Conservation (phyloP, 2,329 filamentous ascomycete genomes). For the Fusarium sp. region DNA sequence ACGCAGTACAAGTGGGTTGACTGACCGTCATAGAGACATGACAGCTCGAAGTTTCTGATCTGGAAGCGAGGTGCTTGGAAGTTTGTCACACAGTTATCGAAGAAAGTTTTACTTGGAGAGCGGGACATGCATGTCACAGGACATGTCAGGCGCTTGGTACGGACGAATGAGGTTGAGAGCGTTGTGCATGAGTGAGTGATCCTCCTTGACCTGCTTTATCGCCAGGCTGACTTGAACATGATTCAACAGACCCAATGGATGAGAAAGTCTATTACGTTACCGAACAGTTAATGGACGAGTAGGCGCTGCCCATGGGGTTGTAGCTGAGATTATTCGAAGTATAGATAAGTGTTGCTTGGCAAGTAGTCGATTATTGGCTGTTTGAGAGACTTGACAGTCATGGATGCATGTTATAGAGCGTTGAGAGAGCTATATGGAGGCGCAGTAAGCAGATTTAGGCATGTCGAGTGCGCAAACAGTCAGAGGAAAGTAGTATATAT, state of each 20-base stretch:
- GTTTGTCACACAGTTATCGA: background rate
- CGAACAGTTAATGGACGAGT: background rate
- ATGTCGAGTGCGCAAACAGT: background rate
- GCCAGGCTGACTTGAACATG: background rate
- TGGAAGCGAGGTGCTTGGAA: background rate
- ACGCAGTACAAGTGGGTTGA: background rate
- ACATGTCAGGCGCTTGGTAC: background rate
- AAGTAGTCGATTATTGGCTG: slow-evolving; percentile 1
- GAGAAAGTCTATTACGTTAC: background rate
- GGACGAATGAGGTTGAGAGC: background rate
- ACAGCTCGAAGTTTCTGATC: background rate
- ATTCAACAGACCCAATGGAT: background rate
- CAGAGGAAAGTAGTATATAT: background rate
- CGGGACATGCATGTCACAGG: background rate
- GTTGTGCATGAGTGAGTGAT: background rate
- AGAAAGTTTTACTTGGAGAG: background rate
- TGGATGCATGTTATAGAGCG: background rate
- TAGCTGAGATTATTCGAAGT: background rate
- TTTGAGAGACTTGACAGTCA: background rate
- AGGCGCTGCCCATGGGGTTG: background rate
- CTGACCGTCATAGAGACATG: background rate
- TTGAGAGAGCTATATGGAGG: slow-evolving; percentile 1
- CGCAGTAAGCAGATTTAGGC: background rate
- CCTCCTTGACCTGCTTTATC: background rate
- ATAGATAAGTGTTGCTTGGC: background rate